Percentiles rank a stretch among this genome's conserved stretches.
phyloP scores from a whole-genome alignment of 2,329 filamentous ascomycete species.

The Trichoderma sp. region DNA sequence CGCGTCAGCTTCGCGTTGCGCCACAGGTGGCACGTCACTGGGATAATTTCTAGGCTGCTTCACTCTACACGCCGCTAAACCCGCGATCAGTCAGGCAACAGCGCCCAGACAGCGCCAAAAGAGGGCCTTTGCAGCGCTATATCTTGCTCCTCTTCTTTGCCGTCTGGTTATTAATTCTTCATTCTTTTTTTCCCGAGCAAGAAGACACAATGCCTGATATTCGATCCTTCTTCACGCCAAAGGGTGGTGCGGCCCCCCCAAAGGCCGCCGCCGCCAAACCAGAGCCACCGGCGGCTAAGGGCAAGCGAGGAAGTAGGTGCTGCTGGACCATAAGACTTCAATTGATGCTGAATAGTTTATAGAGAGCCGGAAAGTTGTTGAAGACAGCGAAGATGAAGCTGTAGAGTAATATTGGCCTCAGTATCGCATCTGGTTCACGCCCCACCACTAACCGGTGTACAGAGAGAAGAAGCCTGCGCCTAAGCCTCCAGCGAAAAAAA shows the following conservation, averaged over 20 bases:
- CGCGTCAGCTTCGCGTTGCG: conserved; percentile 50
- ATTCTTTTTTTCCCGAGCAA: background rate
- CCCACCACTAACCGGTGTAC: conserved; percentile 16
- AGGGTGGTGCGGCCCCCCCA: conserved; percentile 59
- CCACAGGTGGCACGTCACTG: conserved; percentile 38
- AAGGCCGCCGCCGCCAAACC: conserved; percentile 45
- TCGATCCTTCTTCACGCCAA: conserved; percentile 83
- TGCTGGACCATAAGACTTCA: background rate
- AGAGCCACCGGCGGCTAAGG: conserved; percentile 46
- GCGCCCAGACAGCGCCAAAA: conserved; percentile 30
- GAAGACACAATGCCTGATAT: conserved; percentile 76
- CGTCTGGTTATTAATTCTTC: background rate
- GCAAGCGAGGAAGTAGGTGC: conserved; percentile 48
- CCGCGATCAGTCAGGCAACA: conserved; percentile 30
- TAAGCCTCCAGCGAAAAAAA: conserved; percentile 56
- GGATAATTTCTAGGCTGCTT: conserved; percentile 35
- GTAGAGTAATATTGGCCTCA: conserved; percentile 45
- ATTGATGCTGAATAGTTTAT: conserved; percentile 29
- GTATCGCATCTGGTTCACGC: background rate
- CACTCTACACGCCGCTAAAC: conserved; percentile 6
- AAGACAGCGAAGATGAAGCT: conserved; percentile 81
- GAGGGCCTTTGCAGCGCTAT: conserved; percentile 23
- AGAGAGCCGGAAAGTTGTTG: conserved; percentile 69
- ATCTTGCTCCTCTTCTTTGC: background rate
- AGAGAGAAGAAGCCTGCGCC: conserved; percentile 55